Evolutionary conservation across 2,329 filamentous ascomycete genomes (phyloP), one percentile per base, ranked within the genome.

Genomic region (Zymoseptoria passerinii): DNA sequence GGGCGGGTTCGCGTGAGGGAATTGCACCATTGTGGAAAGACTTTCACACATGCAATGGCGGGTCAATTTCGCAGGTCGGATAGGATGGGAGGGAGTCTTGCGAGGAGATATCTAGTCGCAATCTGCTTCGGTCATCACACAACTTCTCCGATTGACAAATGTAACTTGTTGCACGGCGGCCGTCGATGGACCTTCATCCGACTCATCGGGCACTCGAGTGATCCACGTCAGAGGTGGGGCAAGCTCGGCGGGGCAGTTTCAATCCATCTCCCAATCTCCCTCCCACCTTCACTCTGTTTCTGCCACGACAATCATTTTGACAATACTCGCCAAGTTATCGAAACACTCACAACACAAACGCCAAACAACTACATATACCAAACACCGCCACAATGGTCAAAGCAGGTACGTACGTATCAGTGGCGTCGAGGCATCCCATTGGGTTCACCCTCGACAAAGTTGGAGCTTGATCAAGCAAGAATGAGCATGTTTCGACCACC

Each of bases 311-410:
- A 44, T 44, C 35, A 44, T 44, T 13, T 44, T 13, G 35, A n/a
- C 54, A 50, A 55, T 44, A 56, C 55, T 54, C 28, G 49, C 29
- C 52, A 58, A 58, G 50, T 58, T 28, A 54, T 35, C 40, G 59
- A 57, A 58, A 50, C 19, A 50, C 18, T 10, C 52, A 55, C 48
- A n/a, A 50, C 49, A 54, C 49, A 54, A 48, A 54, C 29, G 35
- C 48, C 19, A 44, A 56, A 56, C 44, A 57, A 54, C 61, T 51
- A 72, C 70, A 69, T 61, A 35, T 52, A 50, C 71, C 66, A 72
- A 68, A 73, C 77, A 80, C 79, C 80, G 79, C 80, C 88, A 96
- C 86, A 86, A 96, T 96, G 92, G 92, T 96, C 83, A 96, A 96
- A 85, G 92, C 92, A 81, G 90, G 90, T 95, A 85, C 74, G 90